Base-by-base conservation (phyloP, 176 grass and related monocot species). In the Aegilops umbellulata region DNA sequence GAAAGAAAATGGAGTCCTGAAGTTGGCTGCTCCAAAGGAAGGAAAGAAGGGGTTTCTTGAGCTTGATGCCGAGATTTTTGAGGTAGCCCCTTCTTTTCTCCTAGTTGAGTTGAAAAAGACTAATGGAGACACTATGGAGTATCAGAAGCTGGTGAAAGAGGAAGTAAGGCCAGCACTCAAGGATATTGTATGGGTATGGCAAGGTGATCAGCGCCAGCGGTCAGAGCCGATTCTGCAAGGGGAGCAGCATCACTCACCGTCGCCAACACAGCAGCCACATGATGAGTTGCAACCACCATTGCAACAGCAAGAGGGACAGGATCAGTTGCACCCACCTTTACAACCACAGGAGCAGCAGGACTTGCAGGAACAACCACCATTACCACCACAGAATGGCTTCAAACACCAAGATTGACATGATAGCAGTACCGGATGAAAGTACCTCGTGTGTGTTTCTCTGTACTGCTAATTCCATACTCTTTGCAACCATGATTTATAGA, bases 131-230 rank as follows among this genome's bases (percentile, higher is more conserved):
- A 95, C 93, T 6, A 14, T 92, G 81, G 96, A 95, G 79, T 98
- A 94, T 83, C 92, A 92, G 47, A 92, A 90, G 41, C 70, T 95
- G 32, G 49, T 98, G 82, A 92, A 92, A 53, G 93, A 98, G 27
- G 93, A 93, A 22, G 85, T 98, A 86, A 90, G 90, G 26, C 96
- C 93, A n/a, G 92, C 91, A 29, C 89, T 98, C 6, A 89, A 86
- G 16, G 96, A 98, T 79, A 95, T 98, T 51, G 93, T 95, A 23
- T 98, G 96, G 96, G 82, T 91, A 63, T 98, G 96, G 96, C 88
- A 98, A 81, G 90, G 86, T 32, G 93, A 98, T 65, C 49, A 58
- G 23, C 35, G 85, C 8, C 84, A 88, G 64, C 79, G 84, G 24
- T 76, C 67, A 58, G 73, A 80, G 25, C 61, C 78, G 65, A 49